Evolutionary conservation across 139 green algal genomes (phyloP).

Genomic region (Marvania coccoides): DNA sequence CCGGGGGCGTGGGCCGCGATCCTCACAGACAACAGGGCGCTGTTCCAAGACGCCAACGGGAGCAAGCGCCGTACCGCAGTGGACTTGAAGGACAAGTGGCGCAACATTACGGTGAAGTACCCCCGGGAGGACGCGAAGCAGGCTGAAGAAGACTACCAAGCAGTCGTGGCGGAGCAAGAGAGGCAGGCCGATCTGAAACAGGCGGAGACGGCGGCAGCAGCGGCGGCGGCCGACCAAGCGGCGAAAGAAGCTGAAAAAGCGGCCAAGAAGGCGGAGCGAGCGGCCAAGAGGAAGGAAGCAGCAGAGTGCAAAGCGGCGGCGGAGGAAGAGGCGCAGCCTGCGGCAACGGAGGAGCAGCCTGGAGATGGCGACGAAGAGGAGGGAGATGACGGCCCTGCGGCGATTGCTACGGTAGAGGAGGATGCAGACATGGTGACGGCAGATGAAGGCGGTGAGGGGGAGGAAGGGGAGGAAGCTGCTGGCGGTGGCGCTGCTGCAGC

Average conservation of each 20-base stretch:
- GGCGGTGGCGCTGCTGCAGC: not conserved
- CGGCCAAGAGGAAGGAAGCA: too few species aligned
- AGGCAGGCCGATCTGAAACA: too few species aligned
- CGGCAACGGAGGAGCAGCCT: too few species aligned
- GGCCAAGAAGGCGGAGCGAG: too few species aligned
- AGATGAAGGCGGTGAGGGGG: not conserved
- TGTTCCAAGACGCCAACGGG: not conserved
- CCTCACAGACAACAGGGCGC: not conserved
- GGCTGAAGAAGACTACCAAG: too few species aligned
- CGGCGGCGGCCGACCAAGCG: too few species aligned
- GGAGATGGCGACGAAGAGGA: not conserved
- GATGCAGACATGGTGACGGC: not conserved
- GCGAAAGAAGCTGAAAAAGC: too few species aligned
- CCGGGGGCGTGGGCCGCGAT: not conserved
- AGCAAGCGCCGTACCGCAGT: not conserved
- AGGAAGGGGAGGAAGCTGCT: not conserved
- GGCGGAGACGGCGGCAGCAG: too few species aligned
- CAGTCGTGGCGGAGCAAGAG: too few species aligned
- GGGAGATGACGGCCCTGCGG: not conserved
- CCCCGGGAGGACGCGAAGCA: too few species aligned
- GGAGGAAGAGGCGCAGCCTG: too few species aligned
- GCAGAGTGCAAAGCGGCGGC: too few species aligned
- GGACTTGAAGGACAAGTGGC: constrained; percentile 11
- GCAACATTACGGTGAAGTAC: not conserved
- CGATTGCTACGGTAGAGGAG: not conserved